phyloP scores from a whole-genome alignment of 139 green algal species.

The Trebouxia sp. region DNA sequence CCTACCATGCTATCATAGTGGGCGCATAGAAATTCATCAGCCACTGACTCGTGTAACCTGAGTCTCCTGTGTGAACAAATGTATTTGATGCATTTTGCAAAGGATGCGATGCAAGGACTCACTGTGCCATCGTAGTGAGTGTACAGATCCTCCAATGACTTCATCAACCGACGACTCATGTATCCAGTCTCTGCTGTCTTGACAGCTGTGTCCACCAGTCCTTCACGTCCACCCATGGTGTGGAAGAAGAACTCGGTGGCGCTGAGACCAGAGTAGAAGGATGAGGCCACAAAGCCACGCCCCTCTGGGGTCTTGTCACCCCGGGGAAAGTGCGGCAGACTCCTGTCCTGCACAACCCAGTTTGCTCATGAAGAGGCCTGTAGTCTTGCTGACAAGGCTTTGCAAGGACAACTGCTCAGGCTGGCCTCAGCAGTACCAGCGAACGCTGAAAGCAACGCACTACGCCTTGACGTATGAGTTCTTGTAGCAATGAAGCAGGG shows the following conservation, averaged over 20 bases:
- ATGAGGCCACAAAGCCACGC: conserved; percentile 96
- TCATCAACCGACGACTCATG: conserved; percentile 98
- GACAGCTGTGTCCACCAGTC: conserved; percentile 97
- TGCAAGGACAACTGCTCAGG: not conserved
- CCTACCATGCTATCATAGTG: no score
- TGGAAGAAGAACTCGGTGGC: conserved; percentile 99
- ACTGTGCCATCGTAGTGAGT: conserved; percentile 91
- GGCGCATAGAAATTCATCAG: no score
- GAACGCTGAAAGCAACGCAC: not conserved
- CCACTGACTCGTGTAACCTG: no score
- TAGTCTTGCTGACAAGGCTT: not conserved
- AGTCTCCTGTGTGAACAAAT: no score
- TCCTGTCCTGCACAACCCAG: conserved; percentile 55
- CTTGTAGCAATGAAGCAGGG: no score
- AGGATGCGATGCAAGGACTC: conserved; percentile 18
- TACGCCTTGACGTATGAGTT: no score
- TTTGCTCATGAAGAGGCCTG: not conserved
- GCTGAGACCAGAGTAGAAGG: conserved; percentile 93
- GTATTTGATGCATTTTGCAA: not conserved
- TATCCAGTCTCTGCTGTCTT: conserved; percentile 99
- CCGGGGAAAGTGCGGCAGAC: conserved; percentile 90
- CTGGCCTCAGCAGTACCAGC: not conserved
- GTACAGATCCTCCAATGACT: conserved; percentile 96
- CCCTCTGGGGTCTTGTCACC: conserved; percentile 63
- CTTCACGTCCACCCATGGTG: conserved; percentile 95